Base-by-base conservation (phyloP, 768 basidiomycete species). In the Inosperma sp. region DNA sequence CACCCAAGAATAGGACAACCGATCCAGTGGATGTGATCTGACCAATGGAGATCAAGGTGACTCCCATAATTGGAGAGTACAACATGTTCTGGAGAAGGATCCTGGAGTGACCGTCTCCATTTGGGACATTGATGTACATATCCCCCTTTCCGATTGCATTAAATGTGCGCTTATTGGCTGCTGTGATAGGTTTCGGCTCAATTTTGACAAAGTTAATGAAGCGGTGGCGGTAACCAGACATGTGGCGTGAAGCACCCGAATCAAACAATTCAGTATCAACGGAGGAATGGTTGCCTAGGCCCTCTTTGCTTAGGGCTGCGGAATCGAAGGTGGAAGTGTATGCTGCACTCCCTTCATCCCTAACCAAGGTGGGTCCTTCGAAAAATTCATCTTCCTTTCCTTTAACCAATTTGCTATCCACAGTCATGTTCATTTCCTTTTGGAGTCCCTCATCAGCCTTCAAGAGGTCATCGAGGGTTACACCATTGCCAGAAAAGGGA, bases 201-300 rank as follows among this genome's bases (percentile, higher is more conserved):
- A 62, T 61, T 12, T 52, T 17, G 16, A 52, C 23, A 45, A 57
- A 62, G 42, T 60, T 60, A 17, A 55, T 49, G 47, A 64, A 57
- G 19, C 49, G 52, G 35, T 5, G 22, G 3, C 4, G 2, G 12
- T 62, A 65, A 0, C 65, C 70, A 2, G 68, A 64, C 64, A 74
- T 67, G 46, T 72, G 71, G 22, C 57, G 58, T 2, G 62, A 62
- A 14, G 69, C 65, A 2, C 72, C 71, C 9, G 68, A 70, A 58
- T 73, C 69, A 51, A 66, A 65, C 14, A 69, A 56, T 23, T 67
- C 62, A 13, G 48, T 64, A 7, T 64, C 61, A 16, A 44, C 41
- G 3, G 26, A 13, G 10, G 34, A 13, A 14, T 27, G n/a, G n/a
- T n/a, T 17, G 23, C 52, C 21, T 23, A 21, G 17, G 25, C 37